These are phyloP conservation scores for Zygoascus meyerae DNA, from an alignment of 1,139 yeast genomes.

Conservation along the genomic window DNA sequence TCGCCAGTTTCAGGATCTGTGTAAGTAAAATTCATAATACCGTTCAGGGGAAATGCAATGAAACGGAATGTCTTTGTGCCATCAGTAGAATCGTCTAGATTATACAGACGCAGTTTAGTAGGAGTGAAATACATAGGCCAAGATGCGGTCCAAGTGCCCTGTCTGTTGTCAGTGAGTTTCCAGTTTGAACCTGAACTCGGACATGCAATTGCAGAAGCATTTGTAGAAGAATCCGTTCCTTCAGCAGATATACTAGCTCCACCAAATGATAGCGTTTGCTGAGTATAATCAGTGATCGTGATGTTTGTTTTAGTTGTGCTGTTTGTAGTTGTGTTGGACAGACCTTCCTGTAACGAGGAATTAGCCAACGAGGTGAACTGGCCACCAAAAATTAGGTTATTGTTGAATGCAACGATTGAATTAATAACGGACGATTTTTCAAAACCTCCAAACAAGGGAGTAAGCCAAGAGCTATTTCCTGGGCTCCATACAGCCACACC, in stretches of 20 bases:
- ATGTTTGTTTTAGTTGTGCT: conserved; percentile 9
- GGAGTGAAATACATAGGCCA: conserved; percentile 60
- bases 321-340: conserved; percentile 20
- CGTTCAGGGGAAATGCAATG: conserved; percentile 70
- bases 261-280: conserved; percentile 58
- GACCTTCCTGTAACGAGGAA: conserved; percentile 24
- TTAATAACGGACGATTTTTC: conserved; percentile 53
- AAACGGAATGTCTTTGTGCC: conserved; percentile 67
- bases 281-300: conserved; percentile 7
- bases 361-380: conserved; percentile 58
- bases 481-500: conserved; percentile 66
- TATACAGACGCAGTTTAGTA: conserved; percentile 66
- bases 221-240: conserved; percentile 38
- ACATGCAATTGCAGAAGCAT: conserved; percentile 51
- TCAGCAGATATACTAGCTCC: conserved; percentile 56
- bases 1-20: conserved; percentile 63
- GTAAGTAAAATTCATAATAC: conserved; percentile 89
- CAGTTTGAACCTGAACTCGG: conserved; percentile 51
- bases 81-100: conserved; percentile 42
- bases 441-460: conserved; percentile 75
- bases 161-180: conserved; percentile 46
- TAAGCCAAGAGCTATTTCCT: conserved; percentile 38
- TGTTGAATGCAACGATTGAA: conserved; percentile 53
- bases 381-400: conserved; percentile 73
- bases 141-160: conserved; percentile 65